Conservation (phyloP, 1,139 yeast genomes). For the Candida tetrigidarum region DNA sequence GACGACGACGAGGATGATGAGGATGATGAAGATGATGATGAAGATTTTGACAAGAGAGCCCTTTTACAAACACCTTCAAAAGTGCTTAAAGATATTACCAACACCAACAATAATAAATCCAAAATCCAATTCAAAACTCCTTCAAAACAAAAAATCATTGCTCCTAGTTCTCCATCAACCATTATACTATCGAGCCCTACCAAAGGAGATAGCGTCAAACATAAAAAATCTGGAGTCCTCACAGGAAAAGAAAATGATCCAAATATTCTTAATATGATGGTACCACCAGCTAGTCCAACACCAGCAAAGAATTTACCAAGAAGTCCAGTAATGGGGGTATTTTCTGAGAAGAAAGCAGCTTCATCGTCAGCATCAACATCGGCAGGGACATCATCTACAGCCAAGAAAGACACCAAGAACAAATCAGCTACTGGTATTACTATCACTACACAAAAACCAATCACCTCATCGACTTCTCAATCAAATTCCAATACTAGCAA, state of each 20-base stretch:
- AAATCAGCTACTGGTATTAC: not conserved
- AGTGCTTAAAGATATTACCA: constrained; percentile 30
- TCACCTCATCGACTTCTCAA: not conserved
- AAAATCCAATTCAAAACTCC: constrained; percentile 29
- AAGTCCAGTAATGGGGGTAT: constrained; percentile 48
- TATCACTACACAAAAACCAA: not conserved
- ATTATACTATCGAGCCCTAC: constrained; percentile 31
- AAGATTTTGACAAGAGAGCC: constrained; percentile 6
- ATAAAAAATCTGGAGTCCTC: not conserved
- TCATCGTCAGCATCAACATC: not conserved
- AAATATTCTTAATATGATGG: constrained; percentile 1
- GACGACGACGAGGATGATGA: constrained; percentile 31
- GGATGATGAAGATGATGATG: constrained; percentile 6
- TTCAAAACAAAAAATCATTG: constrained; percentile 23
- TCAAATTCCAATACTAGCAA: not conserved
- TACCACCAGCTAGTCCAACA: constrained; percentile 44
- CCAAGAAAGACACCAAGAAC: not conserved
- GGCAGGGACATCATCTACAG: not conserved
- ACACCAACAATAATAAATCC: constrained; percentile 28
- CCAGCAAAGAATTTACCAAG: constrained; percentile 33
- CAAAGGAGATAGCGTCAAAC: constrained; percentile 16
- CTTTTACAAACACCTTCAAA: constrained; percentile 38
- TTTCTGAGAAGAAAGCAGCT: constrained; percentile 33
- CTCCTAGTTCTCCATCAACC: constrained; percentile 37
- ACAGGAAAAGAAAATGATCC: constrained; percentile 9